These are phyloP conservation scores for Pleurotus pulmonarius DNA, from an alignment of 768 basidiomycete species.

Conservation along the genomic window DNA sequence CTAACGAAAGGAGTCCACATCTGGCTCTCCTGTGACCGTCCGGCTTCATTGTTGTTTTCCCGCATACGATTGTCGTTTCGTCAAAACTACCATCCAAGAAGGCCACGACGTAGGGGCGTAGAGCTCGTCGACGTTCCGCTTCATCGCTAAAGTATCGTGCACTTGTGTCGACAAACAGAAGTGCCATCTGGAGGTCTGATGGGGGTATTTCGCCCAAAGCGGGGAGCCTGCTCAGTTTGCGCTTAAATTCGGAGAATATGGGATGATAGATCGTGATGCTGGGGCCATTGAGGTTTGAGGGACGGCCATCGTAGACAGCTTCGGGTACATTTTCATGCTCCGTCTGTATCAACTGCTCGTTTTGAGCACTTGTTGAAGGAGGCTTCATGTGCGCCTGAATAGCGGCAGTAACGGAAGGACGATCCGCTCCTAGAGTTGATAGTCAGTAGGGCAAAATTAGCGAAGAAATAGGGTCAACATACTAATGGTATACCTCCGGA, in stretches of 20 bases:
- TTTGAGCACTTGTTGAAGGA: background rate
- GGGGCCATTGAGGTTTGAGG: background rate
- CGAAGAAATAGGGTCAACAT: background rate
- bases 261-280: conserved; percentile 1
- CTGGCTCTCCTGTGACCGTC: background rate
- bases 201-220: background rate
- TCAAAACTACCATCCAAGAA: background rate
- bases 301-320: conserved; percentile 1
- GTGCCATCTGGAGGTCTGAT: background rate
- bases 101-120: background rate
- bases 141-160: background rate
- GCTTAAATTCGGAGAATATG: background rate
- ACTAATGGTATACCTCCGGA: background rate
- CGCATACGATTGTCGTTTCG: background rate
- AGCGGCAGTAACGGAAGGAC: background rate
- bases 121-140: background rate
- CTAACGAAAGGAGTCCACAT: background rate
- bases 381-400: background rate
- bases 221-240: background rate
- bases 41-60: background rate
- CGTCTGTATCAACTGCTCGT: background rate
- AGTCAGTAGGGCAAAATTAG: background rate
- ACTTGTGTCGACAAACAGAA: background rate
- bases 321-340: background rate
- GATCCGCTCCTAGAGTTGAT: background rate